Evolutionary conservation across 2,329 filamentous ascomycete genomes (phyloP), one percentile per base, ranked within the genome.

Genomic region (Graphilbum fragrans): DNA sequence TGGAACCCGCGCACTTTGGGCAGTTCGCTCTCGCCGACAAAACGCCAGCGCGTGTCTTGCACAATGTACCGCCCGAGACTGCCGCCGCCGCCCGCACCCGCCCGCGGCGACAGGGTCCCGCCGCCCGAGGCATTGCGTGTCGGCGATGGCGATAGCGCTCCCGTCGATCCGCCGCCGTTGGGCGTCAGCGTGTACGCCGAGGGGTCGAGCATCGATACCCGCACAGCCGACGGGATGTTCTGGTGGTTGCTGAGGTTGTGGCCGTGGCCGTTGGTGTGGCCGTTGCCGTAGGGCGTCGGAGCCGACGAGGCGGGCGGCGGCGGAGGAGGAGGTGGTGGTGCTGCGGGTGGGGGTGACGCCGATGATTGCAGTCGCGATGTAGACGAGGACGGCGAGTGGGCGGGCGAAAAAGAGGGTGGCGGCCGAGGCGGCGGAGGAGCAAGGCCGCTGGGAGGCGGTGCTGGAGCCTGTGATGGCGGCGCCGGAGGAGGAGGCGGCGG

Each of bases 1-100:
- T 69, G 63, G 55, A 93, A 95, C 2, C 83, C 78, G 53, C 90
- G 72, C 19, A 90, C 90, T 52, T 87, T 90, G 0, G 92, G 90
- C 37, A 96, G 70, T 51, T 84, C 70, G 29, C 70, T 74, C 52
- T 95, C 90, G 37, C 81, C 75, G 52, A 90, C 82, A 56, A 95
- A 98, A 49, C 80, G 82, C 79, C 87, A 98, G 50, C 90, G 72
- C 41, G 70, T 60, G 58, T 96, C 92, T 47, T 86, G 74, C 38
- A 94, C 77, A 11, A 74, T 61, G 43, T 79, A 63, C 18, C 67
- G 66, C 32, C 53, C 58, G 23, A 51, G 51, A 5, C 55, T 54
- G 20, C 56, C 53, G n/a, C 50, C 41, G 11, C 42, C 27, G 39
- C 51, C 29, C 6, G 29, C n/a, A 16, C 10, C 29, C 14, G 48